Evolutionary conservation across 2,329 filamentous ascomycete species (phyloP).

Genomic region (Pseudogymnoascus sp.): DNA sequence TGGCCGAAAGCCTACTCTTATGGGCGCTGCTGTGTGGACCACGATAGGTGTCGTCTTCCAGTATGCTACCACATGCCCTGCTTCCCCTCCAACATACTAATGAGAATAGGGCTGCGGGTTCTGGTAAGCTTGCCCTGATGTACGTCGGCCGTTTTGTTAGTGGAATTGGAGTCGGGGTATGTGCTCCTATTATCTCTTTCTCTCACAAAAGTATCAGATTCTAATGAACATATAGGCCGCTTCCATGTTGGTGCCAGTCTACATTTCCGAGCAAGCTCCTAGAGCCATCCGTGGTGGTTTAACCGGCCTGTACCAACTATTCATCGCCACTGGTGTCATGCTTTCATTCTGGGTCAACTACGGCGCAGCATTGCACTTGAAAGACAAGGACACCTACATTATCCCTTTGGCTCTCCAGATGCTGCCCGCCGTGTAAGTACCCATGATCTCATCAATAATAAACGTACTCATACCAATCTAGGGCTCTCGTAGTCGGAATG

Average conservation of each 20-base stretch:
- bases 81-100: not conserved
- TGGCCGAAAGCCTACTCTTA: slow-evolving; percentile 34
- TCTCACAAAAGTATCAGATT: slow-evolving; percentile 44
- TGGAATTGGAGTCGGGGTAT: slow-evolving; percentile 35
- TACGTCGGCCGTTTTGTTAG: slow-evolving; percentile 55
- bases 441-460: not conserved
- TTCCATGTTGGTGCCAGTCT: slow-evolving; percentile 35
- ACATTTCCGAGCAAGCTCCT: slow-evolving; percentile 44
- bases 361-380: slow-evolving; percentile 40
- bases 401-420: slow-evolving; percentile 59
- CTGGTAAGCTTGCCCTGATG: slow-evolving; percentile 53
- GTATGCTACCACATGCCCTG: slow-evolving; percentile 19
- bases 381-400: slow-evolving; percentile 45
- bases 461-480: not conserved
- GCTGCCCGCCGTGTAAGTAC: slow-evolving; percentile 47
- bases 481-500: slow-evolving; percentile 51
- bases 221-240: slow-evolving; percentile 39
- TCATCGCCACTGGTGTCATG: slow-evolving; percentile 35
- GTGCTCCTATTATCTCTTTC: slow-evolving; percentile 29
- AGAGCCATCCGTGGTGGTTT: slow-evolving; percentile 44
- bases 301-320: slow-evolving; percentile 44
- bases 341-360: slow-evolving; percentile 47
- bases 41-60: slow-evolving; percentile 58
- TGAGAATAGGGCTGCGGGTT: slow-evolving; percentile 36
- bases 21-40: slow-evolving; percentile 50